phyloP scores from a whole-genome alignment of 2,329 filamentous ascomycete species.

The Amauroascus verrucosus region DNA sequence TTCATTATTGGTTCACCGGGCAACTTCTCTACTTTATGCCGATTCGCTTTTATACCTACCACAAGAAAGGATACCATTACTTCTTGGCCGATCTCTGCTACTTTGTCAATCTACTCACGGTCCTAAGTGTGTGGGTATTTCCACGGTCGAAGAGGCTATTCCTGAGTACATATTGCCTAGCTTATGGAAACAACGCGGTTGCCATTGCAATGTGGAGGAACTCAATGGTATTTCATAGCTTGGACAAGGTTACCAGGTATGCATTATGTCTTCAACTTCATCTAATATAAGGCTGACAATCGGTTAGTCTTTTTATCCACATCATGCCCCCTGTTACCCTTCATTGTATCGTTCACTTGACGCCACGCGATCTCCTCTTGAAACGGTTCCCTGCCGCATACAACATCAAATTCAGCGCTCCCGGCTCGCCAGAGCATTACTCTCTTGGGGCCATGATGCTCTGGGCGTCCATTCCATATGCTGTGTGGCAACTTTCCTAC shows the following conservation, averaged over 20 bases:
- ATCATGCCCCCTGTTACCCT: conserved; percentile 96
- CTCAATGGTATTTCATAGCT: conserved; percentile 92
- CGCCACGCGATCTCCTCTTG: conserved; percentile 54
- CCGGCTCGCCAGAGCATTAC: conserved; percentile 70
- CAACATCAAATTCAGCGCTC: conserved; percentile 58
- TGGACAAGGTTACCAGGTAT: conserved; percentile 89
- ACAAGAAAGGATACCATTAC: conserved; percentile 86
- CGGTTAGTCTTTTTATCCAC: conserved; percentile 77
- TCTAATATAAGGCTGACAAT: conserved; percentile 2
- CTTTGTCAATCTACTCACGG: conserved; percentile 82
- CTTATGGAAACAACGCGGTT: conserved; percentile 92
- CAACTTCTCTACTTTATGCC: conserved; percentile 96
- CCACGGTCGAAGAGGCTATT: conserved; percentile 83
- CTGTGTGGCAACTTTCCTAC: conserved; percentile 84
- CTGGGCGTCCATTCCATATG: conserved; percentile 89
- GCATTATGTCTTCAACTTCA: conserved; percentile 27
- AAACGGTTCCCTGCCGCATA: conserved; percentile 74
- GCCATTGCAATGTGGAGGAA: conserved; percentile 99
- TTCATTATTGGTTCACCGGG: conserved; percentile 83
- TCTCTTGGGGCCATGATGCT: conserved; percentile 73
- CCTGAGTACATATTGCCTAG: conserved; percentile 82
- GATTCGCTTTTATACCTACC: conserved; percentile 84
- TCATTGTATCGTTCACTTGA: conserved; percentile 82
- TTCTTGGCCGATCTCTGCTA: conserved; percentile 97
- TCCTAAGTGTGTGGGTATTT: conserved; percentile 81